phyloP scores from a whole-genome alignment of 1,139 yeast species.

The Hemisphaericaspora subhashii region DNA sequence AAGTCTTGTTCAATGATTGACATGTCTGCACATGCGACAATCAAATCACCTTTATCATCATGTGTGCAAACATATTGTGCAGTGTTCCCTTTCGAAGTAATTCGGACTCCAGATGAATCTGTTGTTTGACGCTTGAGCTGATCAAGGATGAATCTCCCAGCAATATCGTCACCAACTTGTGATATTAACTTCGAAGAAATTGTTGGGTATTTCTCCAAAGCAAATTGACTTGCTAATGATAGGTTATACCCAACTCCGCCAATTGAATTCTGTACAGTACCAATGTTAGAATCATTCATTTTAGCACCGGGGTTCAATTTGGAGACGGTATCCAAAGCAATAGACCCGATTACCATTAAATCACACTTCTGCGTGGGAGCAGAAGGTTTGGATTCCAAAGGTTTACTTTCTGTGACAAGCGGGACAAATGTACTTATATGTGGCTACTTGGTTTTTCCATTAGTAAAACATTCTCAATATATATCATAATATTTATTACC shows the following conservation, averaged over 20 bases:
- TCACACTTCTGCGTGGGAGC: constrained; percentile 9
- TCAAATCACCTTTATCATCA: constrained; percentile 57
- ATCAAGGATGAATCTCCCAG: constrained; percentile 44
- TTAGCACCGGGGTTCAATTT: constrained; percentile 29
- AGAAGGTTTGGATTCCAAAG: not conserved
- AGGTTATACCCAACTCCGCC: constrained; percentile 90
- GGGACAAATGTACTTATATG: not conserved
- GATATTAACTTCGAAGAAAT: constrained; percentile 49
- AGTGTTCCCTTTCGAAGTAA: constrained; percentile 33
- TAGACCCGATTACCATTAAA: constrained; percentile 64
- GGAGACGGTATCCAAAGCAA: constrained; percentile 74
- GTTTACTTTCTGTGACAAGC: not conserved
- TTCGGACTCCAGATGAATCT: constrained; percentile 42
- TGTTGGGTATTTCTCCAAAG: constrained; percentile 22
- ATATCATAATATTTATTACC: not conserved
- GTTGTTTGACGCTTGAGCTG: constrained; percentile 26
- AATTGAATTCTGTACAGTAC: constrained; percentile 51
- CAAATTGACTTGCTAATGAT: constrained; percentile 50
- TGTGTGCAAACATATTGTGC: constrained; percentile 78
- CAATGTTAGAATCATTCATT: constrained; percentile 74
- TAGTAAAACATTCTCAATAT: constrained; percentile 4
- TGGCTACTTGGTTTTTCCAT: constrained; percentile 3
- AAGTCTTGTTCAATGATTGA: constrained; percentile 54
- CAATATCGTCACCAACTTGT: constrained; percentile 57
- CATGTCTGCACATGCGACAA: constrained; percentile 88